A percentile compares a stretch with the other conserved stretches of the same genome.
phyloP scores from a whole-genome alignment of 106 monocot genomes.

The Iris macrosiphon region DNA sequence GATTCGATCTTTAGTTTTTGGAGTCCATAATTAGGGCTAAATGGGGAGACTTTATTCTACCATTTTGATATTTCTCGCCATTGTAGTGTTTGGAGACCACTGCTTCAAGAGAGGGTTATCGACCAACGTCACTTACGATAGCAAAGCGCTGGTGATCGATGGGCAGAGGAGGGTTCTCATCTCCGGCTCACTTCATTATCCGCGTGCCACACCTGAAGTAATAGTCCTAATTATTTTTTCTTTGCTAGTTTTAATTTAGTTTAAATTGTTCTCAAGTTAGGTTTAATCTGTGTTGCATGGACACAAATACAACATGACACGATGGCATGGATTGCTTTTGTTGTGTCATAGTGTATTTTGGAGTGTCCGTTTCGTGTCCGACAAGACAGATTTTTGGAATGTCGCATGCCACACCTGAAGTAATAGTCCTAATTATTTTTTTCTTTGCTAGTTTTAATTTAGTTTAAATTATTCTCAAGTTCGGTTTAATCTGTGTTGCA shows the following conservation, averaged over 20 bases:
- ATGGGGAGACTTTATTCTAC: neutral
- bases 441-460: neutral
- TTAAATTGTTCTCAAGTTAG: neutral
- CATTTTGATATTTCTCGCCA: neutral
- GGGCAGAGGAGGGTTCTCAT: slow-evolving; percentile 9
- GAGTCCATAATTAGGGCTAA: neutral
- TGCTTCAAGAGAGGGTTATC: neutral
- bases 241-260: neutral
- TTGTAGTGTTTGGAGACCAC: slow-evolving; percentile 4
- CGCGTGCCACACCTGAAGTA: slow-evolving; percentile 13
- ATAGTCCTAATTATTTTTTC: neutral
- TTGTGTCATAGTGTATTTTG: neutral
- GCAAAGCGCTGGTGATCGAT: slow-evolving; percentile 10
- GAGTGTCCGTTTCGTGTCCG: too few species aligned
- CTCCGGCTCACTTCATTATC: slow-evolving; percentile 10
- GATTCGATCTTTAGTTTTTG: too few species aligned
- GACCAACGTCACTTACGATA: slow-evolving; percentile 1
- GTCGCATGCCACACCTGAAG: slow-evolving; percentile 5
- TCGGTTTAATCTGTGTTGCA: too few species aligned
- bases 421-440: neutral
- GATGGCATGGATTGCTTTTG: too few species aligned
- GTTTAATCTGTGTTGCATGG: too few species aligned
- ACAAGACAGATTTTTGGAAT: neutral
- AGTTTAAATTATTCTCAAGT: neutral
- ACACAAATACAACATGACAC: too few species aligned